Evolutionary conservation across 2,329 filamentous ascomycete genomes (phyloP).

Genomic region (Botrytis aclada): DNA sequence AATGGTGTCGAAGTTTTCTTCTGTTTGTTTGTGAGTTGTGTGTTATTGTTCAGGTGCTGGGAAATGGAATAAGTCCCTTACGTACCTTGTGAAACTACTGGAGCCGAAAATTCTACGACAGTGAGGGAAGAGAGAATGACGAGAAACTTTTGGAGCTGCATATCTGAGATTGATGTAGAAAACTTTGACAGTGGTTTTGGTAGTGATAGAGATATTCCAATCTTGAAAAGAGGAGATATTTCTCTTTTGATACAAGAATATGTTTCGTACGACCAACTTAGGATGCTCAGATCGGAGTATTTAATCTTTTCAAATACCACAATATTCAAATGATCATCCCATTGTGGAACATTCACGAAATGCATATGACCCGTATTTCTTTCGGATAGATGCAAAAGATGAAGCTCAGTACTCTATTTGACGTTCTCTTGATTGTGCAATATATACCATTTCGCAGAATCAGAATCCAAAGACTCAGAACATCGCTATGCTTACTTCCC

Average conservation of each 20-base stretch:
- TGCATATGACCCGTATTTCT: not conserved
- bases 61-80: not conserved
- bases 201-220: rapidly evolving
- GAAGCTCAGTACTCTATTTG: not conserved
- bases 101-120: not conserved
- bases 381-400: not conserved
- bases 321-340: not conserved
- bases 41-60: not conserved
- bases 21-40: not conserved
- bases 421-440: not conserved
- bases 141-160: not conserved
- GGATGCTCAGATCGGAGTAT: not conserved
- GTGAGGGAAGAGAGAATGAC: not conserved
- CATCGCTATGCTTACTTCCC: not conserved
- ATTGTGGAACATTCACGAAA: not conserved
- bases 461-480: not conserved
- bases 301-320: not conserved
- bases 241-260: not conserved
- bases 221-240: not conserved
- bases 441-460: not conserved
- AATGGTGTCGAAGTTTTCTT: not conserved
- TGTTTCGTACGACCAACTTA: not conserved
- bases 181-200: rapidly evolving
- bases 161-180: not conserved
- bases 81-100: not conserved